phyloP scores from a whole-genome alignment of 345 rosid genomes.

The Euphorbia peplus region DNA sequence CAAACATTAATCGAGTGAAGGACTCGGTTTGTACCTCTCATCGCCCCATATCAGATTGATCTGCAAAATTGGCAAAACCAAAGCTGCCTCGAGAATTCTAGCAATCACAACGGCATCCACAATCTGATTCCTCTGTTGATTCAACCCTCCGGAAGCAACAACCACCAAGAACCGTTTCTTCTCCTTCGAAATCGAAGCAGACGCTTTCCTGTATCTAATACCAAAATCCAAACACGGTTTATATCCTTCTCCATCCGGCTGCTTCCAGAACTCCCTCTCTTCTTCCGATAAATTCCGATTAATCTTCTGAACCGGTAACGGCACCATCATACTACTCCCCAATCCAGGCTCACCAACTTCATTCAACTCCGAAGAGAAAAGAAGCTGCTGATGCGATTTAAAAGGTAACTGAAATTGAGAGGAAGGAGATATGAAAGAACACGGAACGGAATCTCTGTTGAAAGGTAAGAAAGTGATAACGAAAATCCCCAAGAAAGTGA shows the following conservation, averaged over 20 bases:
- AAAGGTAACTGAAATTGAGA: constrained; percentile 31
- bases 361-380: constrained; percentile 22
- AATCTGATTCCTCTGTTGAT: constrained; percentile 72
- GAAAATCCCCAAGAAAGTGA: constrained; percentile 45
- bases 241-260: constrained; percentile 58
- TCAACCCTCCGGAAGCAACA: constrained; percentile 66
- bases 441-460: constrained; percentile 30
- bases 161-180: constrained; percentile 60
- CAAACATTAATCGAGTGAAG: neutral
- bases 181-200: constrained; percentile 48
- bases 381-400: constrained; percentile 22
- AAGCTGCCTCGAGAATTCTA: constrained; percentile 64
- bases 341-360: constrained; percentile 19
- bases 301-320: constrained; percentile 45
- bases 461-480: constrained; percentile 33
- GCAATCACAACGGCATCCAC: constrained; percentile 76
- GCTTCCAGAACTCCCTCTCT: constrained; percentile 68
- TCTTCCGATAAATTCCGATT: constrained; percentile 40
- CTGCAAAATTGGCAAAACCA: constrained; percentile 71
- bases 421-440: constrained; percentile 38
- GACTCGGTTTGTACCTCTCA: constrained; percentile 44
- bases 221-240: constrained; percentile 66
- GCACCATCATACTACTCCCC: constrained; percentile 30
- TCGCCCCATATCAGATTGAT: constrained; percentile 66
- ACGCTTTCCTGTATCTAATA: constrained; percentile 45